These are phyloP conservation scores for Talinum fruticosum DNA, from an alignment of 148 eudicot genomes.

Conservation along the genomic window DNA sequence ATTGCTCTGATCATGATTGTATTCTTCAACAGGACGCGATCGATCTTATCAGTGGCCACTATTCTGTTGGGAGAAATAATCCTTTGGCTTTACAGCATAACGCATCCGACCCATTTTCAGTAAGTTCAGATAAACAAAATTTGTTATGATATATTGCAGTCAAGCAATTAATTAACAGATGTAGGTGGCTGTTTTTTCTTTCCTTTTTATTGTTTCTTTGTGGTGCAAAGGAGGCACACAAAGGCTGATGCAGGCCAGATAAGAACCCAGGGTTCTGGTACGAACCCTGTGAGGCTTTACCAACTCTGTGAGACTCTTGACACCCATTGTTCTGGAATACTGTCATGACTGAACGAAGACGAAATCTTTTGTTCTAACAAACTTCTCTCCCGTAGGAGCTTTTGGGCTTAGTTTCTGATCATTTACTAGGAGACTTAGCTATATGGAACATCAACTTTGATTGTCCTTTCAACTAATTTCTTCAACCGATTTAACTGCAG, in stretches of 20 bases:
- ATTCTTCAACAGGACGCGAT: slow-evolving; percentile 77
- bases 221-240: neutral
- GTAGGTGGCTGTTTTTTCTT: neutral
- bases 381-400: neutral
- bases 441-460: neutral
- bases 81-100: slow-evolving; percentile 60
- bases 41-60: slow-evolving; percentile 87
- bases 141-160: neutral
- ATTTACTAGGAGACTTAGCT: neutral
- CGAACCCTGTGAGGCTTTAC: neutral
- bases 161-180: neutral
- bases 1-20: slow-evolving; percentile 8
- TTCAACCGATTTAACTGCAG: slow-evolving; percentile 32
- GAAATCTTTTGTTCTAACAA: neutral
- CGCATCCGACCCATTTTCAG: slow-evolving; percentile 58
- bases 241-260: neutral
- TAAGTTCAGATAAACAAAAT: slow-evolving; percentile 35
- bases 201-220: neutral
- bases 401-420: neutral
- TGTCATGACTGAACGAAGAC: neutral
- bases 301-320: neutral
- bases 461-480: neutral
- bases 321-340: neutral
- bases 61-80: slow-evolving; percentile 53
- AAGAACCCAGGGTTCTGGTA: neutral